phyloP scores from a whole-genome alignment of 768 basidiomycete species.

The Mycena sanguinolenta region DNA sequence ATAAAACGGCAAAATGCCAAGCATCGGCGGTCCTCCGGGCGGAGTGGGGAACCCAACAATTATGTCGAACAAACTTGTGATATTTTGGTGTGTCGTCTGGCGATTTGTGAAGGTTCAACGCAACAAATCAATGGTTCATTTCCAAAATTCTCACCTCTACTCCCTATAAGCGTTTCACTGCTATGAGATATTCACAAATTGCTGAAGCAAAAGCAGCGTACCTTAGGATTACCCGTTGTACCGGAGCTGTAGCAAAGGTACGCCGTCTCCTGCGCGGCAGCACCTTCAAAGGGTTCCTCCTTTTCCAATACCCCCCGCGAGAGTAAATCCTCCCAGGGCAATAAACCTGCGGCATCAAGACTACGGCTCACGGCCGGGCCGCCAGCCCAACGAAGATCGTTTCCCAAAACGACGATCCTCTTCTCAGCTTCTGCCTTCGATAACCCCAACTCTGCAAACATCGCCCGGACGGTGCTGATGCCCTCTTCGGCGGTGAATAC shows the following conservation, averaged over 20 bases:
- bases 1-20: conserved; percentile 63
- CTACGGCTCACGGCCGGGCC: conserved; percentile 46
- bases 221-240: conserved; percentile 65
- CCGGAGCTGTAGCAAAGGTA: conserved; percentile 77
- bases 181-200: no score
- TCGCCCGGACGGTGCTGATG: conserved; percentile 30
- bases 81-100: conserved; percentile 74
- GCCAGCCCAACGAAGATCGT: conserved; percentile 60
- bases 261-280: conserved; percentile 69
- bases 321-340: conserved; percentile 64
- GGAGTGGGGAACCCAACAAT: conserved; percentile 52
- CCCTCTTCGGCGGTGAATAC: conserved; percentile 64
- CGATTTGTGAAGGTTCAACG: no score
- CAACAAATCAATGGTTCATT: no score
- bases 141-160: no score
- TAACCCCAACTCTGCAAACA: conserved; percentile 36
- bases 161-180: no score
- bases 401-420: conserved; percentile 70
- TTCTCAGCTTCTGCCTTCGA: conserved; percentile 33
- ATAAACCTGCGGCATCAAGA: conserved; percentile 47
- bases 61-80: conserved; percentile 70
- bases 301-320: conserved; percentile 58
- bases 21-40: conserved; percentile 47
- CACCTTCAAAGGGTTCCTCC: conserved; percentile 70
- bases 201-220: no score